These are phyloP conservation scores for Blastobotrys elegans DNA, from an alignment of 1,139 yeast species.

Conservation along the genomic window DNA sequence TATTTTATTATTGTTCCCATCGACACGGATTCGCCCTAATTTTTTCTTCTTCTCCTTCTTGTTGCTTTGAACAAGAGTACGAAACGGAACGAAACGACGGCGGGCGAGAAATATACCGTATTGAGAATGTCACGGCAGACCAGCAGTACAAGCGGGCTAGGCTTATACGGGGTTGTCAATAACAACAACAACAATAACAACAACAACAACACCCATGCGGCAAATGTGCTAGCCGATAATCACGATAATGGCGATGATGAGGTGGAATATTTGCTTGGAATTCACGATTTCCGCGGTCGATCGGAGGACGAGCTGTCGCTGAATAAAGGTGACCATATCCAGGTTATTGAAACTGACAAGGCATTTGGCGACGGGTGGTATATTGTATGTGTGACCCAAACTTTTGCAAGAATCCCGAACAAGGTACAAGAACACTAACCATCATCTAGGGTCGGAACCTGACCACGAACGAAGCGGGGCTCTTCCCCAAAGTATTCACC, in stretches of 20 bases:
- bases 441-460: conserved; percentile 60
- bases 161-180: not conserved
- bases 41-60: not conserved
- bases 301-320: conserved; percentile 84
- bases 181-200: not conserved
- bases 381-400: conserved; percentile 34
- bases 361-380: conserved; percentile 99
- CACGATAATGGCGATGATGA: conserved; percentile 9
- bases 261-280: conserved; percentile 44
- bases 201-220: not conserved
- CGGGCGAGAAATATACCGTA: no score
- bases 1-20: not conserved
- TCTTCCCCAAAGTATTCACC: conserved; percentile 80
- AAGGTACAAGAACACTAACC: not conserved
- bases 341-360: conserved; percentile 85
- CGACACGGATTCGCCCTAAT: not conserved
- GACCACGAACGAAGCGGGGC: conserved; percentile 66
- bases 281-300: conserved; percentile 81
- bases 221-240: not conserved
- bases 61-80: not conserved
- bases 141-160: conserved; percentile 2
- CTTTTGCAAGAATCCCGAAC: not conserved
- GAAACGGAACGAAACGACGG: not conserved
- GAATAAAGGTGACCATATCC: conserved; percentile 77
- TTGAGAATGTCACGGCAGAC: not conserved